phyloP scores from a whole-genome alignment of 1,284 basidiomycete species.

The Mycena sp. region DNA sequence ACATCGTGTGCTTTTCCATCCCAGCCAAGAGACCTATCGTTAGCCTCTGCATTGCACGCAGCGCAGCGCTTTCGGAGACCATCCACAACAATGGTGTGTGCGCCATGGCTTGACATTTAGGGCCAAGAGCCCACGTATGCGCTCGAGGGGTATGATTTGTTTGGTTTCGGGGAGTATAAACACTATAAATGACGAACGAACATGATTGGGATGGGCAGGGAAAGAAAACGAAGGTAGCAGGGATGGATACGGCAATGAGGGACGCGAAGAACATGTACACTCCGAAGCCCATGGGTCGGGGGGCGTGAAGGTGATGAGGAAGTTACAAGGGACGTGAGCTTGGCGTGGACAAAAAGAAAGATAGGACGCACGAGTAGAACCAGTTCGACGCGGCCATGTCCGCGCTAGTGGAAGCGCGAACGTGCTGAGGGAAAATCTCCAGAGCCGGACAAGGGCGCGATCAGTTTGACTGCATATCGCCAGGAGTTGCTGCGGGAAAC shows the following conservation, averaged over 20 bases:
- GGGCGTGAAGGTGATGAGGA: constrained; percentile 47
- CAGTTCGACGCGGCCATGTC: constrained; percentile 41
- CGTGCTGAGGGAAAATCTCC: constrained; percentile 49
- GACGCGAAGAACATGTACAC: constrained; percentile 50
- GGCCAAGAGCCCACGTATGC: constrained; percentile 48
- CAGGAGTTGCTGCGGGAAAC: neutral
- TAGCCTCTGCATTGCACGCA: neutral
- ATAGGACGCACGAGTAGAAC: constrained; percentile 26
- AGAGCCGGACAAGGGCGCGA: constrained; percentile 40
- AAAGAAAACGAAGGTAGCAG: constrained; percentile 39
- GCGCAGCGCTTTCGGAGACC: constrained; percentile 18
- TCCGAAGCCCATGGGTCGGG: constrained; percentile 46
- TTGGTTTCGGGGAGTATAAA: constrained; percentile 46
- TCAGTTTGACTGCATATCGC: constrained; percentile 38
- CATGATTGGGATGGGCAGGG: neutral
- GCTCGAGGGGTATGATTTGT: constrained; percentile 46
- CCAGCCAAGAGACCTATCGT: no score
- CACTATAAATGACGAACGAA: constrained; percentile 17
- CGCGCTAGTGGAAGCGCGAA: constrained; percentile 46
- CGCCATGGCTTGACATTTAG: constrained; percentile 31
- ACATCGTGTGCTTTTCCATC: no score
- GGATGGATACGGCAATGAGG: constrained; percentile 45
- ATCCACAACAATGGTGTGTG: constrained; percentile 33
- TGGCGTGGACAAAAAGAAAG: neutral
- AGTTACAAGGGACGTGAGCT: constrained; percentile 28